Base-by-base conservation (phyloP, 257 asterid species). In the Echium plantagineum region DNA sequence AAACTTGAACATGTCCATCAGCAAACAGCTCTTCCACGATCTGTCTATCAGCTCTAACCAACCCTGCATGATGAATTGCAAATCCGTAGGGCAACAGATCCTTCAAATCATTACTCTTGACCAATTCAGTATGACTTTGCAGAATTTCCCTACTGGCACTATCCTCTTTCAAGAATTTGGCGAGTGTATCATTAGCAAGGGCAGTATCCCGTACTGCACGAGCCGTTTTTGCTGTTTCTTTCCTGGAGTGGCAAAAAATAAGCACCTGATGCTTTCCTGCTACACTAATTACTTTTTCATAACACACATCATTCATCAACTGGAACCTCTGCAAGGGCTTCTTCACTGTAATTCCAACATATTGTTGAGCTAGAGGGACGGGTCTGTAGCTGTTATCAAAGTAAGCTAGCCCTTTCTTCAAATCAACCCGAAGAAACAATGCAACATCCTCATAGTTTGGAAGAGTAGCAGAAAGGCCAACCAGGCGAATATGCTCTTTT, bases 251-350 rank as follows among this genome's bases (percentile, higher is more conserved):
- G 48, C 72, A 78, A 48, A 76, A 76, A 60, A 76, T 76, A 59
- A 76, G 73, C 22, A 76, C 81, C 62, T 76, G 81, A 59, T 76
- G 81, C 66, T 69, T 69, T 53, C 81, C 81, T n/a, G 81, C 78
- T 15, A 60, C 66, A 35, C 63, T 55, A 52, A 76, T 61, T 53
- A 76, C 81, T 64, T 76, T 76, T 73, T 76, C 75, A 57, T 76
- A 76, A 66, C 81, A 76, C 26, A 76, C 67, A 42, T 76, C 81
- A 63, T 76, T 76, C 81, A 76, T 76, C 72, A 76, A 55, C 59
- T 76, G 81, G 64, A 76, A 76, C 59, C 81, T 76, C 59, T 76
- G 81, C 64, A 76, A 31, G 18, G 81, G 78, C 71, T 76, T 76
- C 57, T 75, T 75, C 42, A 72, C 81, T 1, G 78, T 62, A 57